phyloP scores from a whole-genome alignment of 352 stramenopile genomes.

The Phytophthora multivora region DNA sequence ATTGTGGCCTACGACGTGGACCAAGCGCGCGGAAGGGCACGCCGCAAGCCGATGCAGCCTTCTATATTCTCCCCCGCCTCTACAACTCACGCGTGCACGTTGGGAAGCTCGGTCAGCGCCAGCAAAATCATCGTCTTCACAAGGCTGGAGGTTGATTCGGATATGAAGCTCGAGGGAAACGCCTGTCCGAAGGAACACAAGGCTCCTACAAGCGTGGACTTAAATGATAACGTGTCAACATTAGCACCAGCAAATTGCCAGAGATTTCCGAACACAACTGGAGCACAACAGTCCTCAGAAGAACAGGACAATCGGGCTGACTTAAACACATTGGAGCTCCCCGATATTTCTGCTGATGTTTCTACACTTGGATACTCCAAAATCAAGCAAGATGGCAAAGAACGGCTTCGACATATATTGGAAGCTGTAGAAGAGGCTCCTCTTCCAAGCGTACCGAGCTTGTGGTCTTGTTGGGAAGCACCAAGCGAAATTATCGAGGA shows the following conservation, averaged over 20 bases:
- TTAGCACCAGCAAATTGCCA: not conserved
- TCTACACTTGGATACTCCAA: not conserved
- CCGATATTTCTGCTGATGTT: not conserved
- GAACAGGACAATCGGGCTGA: not conserved
- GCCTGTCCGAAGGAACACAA: not conserved
- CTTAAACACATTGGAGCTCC: slow-evolving; percentile 3
- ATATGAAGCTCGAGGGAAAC: not conserved
- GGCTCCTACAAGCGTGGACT: too few species aligned
- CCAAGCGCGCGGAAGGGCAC: not conserved
- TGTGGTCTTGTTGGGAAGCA: slow-evolving; percentile 17
- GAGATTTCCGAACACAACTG: not conserved
- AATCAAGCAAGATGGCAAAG: slow-evolving; percentile 15
- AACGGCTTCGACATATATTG: slow-evolving; percentile 9
- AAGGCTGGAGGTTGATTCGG: slow-evolving; percentile 2
- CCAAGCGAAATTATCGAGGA: not conserved
- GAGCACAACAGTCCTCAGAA: not conserved
- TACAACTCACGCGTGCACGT: not conserved
- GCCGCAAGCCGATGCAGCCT: not conserved
- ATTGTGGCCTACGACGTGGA: slow-evolving; percentile 2
- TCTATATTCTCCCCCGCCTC: not conserved
- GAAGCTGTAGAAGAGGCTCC: not conserved
- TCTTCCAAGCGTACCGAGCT: not conserved
- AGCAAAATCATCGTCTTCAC: slow-evolving; percentile 9
- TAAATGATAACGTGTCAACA: not conserved
- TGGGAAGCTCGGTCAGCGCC: not conserved